Conservation (phyloP, 1,139 yeast genomes). For the Wickerhamiella infanticola region DNA sequence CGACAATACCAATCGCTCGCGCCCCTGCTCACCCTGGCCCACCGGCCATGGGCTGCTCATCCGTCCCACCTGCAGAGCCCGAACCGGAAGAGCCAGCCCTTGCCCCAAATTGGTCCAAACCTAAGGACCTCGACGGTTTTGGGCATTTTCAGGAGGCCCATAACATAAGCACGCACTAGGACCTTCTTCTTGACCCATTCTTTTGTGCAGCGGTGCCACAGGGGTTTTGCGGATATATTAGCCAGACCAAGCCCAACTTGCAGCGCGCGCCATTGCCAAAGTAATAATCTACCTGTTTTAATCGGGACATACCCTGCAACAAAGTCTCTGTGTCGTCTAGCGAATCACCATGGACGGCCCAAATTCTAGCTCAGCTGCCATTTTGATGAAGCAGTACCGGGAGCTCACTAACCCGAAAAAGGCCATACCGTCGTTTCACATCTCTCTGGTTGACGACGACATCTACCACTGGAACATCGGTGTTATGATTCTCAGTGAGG, state of each 20-base stretch:
- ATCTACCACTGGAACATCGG: conserved; percentile 84
- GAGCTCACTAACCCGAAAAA: conserved; percentile 89
- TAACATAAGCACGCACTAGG: neutral
- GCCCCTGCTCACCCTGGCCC: no score
- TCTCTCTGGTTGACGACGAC: conserved; percentile 62
- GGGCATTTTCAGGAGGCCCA: neutral
- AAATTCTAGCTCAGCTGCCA: conserved; percentile 35
- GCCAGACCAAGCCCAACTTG: no score
- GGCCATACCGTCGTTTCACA: conserved; percentile 82
- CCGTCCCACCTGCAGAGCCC: no score
- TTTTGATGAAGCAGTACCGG: conserved; percentile 82
- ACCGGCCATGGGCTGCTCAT: no score
- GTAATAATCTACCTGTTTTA: no score
- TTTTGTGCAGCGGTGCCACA: neutral
- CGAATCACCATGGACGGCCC: conserved; percentile 10
- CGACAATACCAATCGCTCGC: no score
- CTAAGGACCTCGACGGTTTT: neutral
- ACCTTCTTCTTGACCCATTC: neutral
- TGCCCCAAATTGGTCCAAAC: neutral
- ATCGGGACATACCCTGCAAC: no score
- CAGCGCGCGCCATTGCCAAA: no score
- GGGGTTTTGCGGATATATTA: neutral
- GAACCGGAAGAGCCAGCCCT: neutral
- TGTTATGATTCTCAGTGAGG: conserved; percentile 79
- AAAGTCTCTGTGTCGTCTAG: no score